Evolutionary conservation across 306 rosid genomes (phyloP), one percentile per base, ranked within the genome.

Genomic region (Sicyos edulis): DNA sequence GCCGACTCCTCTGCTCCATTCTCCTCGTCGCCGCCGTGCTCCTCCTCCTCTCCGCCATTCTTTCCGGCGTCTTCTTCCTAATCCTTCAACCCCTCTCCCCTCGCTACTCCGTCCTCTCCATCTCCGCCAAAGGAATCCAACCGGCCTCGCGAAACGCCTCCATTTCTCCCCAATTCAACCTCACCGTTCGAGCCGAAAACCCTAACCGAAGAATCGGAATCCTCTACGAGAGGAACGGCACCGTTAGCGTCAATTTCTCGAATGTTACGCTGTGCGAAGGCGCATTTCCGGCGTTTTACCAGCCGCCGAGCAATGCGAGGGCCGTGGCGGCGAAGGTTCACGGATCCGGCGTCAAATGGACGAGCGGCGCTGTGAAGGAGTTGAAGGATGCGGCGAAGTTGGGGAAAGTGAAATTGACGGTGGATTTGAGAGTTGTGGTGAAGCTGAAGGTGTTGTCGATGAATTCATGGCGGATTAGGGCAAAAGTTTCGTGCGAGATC

Each of bases 181-280:
- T 86, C 21, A 2, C 86, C 5, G 72, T 92, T 5, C 76, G 73
- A 40, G 88, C 92, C 0, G 66, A 82, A 2, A 89, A 92, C 73
- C 88, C 88, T 13, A 92, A 88, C 83, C 42, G 70, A 14, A 85
- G 77, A 69, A 85, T 92, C 65, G 97, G 97, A 24, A 82, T 92
- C 78, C 72, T 56, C 83, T 89, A 92, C 82, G 76, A 74, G 70
- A 83, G 22, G 16, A 82, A 76, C 6, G 85, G 92, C 80, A 78
- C 83, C 49, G 88, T 72, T 1, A 73, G 71, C n/a, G 54, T 89
- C 3, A 81, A 58, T 53, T 88, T 80, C 49, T 44, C 79, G 17
- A 83, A 80, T 60, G 76, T 78, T 32, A 73, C 20, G 69, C 50
- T 89, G 6, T 80, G 87, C 37, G 67, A 85, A 49, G 96, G 96